These are phyloP conservation scores for Lasiosphaeriaceae sp. DNA, from an alignment of 495 filamentous ascomycete genomes.

Conservation along the genomic window DNA sequence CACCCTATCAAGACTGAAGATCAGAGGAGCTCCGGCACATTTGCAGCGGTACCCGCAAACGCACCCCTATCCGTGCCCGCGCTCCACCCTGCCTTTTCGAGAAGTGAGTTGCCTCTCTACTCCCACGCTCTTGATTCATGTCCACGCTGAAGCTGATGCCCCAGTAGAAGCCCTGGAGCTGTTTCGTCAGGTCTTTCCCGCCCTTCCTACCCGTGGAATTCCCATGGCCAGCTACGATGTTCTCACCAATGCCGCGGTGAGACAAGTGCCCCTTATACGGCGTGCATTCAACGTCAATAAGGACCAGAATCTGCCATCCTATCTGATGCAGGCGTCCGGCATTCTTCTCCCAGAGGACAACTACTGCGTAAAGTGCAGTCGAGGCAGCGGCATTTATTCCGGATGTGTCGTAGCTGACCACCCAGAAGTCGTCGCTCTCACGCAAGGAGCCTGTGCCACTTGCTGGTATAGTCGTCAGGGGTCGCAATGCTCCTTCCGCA, in stretches of 20 bases:
- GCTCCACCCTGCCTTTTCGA: background rate
- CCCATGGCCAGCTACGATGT: too few relatives aligned
- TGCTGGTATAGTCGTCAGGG: slow-evolving; percentile 23
- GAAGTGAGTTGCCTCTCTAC: too few relatives aligned
- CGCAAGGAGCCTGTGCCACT: slow-evolving; percentile 18
- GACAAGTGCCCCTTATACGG: slow-evolving; percentile 6
- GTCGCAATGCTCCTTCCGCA: slow-evolving; percentile 15
- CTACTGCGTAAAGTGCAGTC: slow-evolving; percentile 10
- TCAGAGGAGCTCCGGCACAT: background rate
- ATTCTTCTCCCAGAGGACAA: background rate
- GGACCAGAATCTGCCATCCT: slow-evolving; percentile 12
- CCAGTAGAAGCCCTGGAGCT: background rate
- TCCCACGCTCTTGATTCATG: background rate
- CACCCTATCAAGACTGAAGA: background rate
- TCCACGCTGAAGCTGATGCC: background rate
- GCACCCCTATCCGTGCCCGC: background rate
- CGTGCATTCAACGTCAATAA: slow-evolving; percentile 5
- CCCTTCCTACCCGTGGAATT: background rate
- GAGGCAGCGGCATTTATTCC: background rate
- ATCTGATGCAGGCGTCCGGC: slow-evolving; percentile 20
- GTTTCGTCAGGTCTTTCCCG: slow-evolving; percentile 4
- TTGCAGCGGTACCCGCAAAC: background rate
- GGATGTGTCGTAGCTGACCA: slow-evolving; percentile 14
- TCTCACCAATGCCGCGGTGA: slow-evolving; percentile 1
- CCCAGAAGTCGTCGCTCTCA: background rate